Base-by-base conservation (phyloP, 305 asterid species). In the Fraxinus paxiana region DNA sequence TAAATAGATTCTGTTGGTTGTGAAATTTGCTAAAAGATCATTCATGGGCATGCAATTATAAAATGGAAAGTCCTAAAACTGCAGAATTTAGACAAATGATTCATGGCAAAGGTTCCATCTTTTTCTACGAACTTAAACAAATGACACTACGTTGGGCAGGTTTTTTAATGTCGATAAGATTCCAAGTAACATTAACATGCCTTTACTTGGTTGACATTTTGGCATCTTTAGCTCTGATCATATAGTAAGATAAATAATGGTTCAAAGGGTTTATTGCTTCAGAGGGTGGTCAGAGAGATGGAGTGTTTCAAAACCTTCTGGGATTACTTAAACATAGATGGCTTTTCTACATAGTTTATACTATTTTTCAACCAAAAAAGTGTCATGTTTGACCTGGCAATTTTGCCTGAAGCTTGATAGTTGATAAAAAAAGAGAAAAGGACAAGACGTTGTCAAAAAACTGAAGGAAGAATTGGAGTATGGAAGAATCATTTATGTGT, bases 221-320 rank as follows among this genome's bases (percentile, higher is more conserved):
- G 43, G 71, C 65, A 35, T 81, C 41, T 75, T 34, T 77, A 43
- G 63, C 61, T 28, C 34, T 65, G 28, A 41, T 75, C 33, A 63
- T 37, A n/a, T 61, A 9, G 17, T 20, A 80, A 65, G 76, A 56
- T 79, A 20, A 20, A 24, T 24, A 33, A 67, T 22, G 6, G 70
- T 22, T 67, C 37, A 67, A 67, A 26, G 73, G 46, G 75, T 33
- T 70, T 70, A 70, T 70, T 70, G 15, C 46, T 30, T 30, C 43
- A 2, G 43, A 31, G 41, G 75, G 0, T 33, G 74, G 6, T 70
- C 41, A 1, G 46, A 70, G 74, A 69, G 75, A 70, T 13, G 12
- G 75, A n/a, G 33, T 70, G 73, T 26, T 28, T 26, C 73, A 65
- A 26, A 65, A 22, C 73, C 24, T 15, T 70, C 75, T 70, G 75